Evolutionary conservation across 345 rosid genomes (phyloP), one percentile per base, ranked within the genome.

Genomic region (Eucalyptus erythrocorys): DNA sequence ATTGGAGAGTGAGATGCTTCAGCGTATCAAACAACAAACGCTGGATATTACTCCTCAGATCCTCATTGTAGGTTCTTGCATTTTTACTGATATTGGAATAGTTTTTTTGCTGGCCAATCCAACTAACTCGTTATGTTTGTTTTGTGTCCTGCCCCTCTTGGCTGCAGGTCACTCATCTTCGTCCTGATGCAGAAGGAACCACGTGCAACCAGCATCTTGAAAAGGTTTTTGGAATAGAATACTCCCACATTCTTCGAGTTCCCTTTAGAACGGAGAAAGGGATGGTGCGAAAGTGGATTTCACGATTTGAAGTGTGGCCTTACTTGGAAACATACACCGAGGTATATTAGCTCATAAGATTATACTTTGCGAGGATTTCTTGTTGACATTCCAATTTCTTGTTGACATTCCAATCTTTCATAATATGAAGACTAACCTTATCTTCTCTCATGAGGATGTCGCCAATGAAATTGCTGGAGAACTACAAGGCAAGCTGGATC

Each of bases 1-100:
- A n/a, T n/a, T n/a, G n/a, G n/a, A n/a, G n/a, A n/a, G n/a, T 6
- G 99, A 97, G 92, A 97, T 97, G 99, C 95, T 97, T 89, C 96
- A 89, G 50, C 97, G 99, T 11, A 97, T 97, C 59, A 95, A 96
- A 93, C 95, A 95, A 85, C 99, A 97, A 92, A 99, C 99, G 87
- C 99, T 97, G 51, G 96, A 96, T 89, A 92, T 96, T 86, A 94
- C 93, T 49, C 99, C 99, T 7, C 94, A n/a, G 30, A 97, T 97
- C 85, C 97, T 97, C 87, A 95, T 97, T 64, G 99, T 96, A 89
- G 92, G 68, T 30, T n/a, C n/a, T n/a, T n/a, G n/a, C n/a, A n/a
- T n/a, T n/a, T n/a, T n/a, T n/a, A n/a, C n/a, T 30, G 32, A 61
- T 61, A 61, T 13, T 61, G 68, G 68, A 61, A 27, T 61, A 61